Evolutionary conservation across 2,329 filamentous ascomycete genomes (phyloP), one percentile per base, ranked within the genome.

Genomic region (Phaeosphaeria sp.): DNA sequence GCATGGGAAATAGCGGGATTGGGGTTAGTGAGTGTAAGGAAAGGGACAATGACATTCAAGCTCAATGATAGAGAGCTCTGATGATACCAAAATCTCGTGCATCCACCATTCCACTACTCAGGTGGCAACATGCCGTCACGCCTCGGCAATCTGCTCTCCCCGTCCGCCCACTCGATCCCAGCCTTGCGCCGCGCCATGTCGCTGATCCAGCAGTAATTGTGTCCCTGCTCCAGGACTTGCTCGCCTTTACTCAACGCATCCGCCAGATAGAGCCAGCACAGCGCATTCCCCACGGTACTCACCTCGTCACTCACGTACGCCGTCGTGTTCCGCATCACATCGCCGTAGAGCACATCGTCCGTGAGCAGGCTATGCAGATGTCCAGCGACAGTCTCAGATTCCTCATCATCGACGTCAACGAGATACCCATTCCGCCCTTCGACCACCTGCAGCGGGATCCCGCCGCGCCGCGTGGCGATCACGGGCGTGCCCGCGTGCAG

Each of bases 401-500:
- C 83, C 67, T 84, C 86, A 72, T 94, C 91, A 2, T 87, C 88
- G 0, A 89, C 84, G 45, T 89, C 83, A 18, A 94, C 91, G 1
- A 95, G 79, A 78, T 86, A 95, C 1, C 91, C 91, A 57, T 89
- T 89, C 72, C 90, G 85, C 36, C 82, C 82, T 66, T 93, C 80
- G 74, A 90, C 84, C 55, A 95, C 84, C 73, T 95, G 91, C 4
- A 94, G 81, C 1, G 91, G 91, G 52, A 95, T 93, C 11, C 91
- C 91, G n/a, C 91, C 91, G 1, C 89, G 88, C 20, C 83, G 82
- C 1, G 89, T 91, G 2, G 89, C 90, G 61, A 95, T 92, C 67
- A 93, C 85, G 1, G 91, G 91, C 2, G 89, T 86, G 15, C 91
- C 91, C 45, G 92, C 91, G 71, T 93, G 91, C 21, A 94, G 82